phyloP scores from a whole-genome alignment of 176 grass and related monocot species.

The Lolium multiflorum region DNA sequence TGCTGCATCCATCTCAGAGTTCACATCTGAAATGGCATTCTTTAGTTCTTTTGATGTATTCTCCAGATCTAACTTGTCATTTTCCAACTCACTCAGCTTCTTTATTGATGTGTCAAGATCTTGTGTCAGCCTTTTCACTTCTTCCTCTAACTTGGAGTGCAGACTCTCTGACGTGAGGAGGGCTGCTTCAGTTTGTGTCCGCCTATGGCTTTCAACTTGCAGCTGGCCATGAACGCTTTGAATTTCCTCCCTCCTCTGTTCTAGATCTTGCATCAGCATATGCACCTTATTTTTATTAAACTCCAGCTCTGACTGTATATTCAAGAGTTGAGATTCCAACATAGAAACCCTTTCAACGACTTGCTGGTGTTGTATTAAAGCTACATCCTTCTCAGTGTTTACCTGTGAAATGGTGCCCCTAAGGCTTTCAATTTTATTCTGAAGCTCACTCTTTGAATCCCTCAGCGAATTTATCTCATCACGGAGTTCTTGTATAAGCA shows the following conservation, averaged over 20 bases:
- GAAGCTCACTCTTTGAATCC: conserved; percentile 65
- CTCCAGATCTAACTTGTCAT: conserved; percentile 49
- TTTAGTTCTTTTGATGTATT: conserved; percentile 51
- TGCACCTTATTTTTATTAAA: conserved; percentile 54
- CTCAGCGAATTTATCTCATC: conserved; percentile 49
- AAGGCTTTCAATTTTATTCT: conserved; percentile 69
- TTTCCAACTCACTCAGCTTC: conserved; percentile 48
- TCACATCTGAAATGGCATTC: conserved; percentile 46
- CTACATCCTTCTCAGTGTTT: conserved; percentile 48
- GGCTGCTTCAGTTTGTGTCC: conserved; percentile 54
- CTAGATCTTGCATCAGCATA: conserved; percentile 53
- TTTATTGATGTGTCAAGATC: conserved; percentile 43
- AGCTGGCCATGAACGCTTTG: conserved; percentile 41
- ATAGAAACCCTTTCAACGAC: conserved; percentile 36
- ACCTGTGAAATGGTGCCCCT: conserved; percentile 47
- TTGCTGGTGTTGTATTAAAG: conserved; percentile 48
- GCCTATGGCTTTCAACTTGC: conserved; percentile 50
- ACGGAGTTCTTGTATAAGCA: conserved; percentile 57
- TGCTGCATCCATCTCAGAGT: conserved; percentile 45
- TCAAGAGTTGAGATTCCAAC: conserved; percentile 45
- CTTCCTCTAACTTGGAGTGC: conserved; percentile 53
- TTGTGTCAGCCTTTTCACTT: conserved; percentile 41
- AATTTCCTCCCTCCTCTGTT: conserved; percentile 48
- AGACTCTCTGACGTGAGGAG: conserved; percentile 44
- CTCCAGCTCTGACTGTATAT: conserved; percentile 52